Percentiles rank a stretch among this genome's conserved stretches.
phyloP scores from a whole-genome alignment of 1,284 basidiomycete species.

The Irpex lacteus region DNA sequence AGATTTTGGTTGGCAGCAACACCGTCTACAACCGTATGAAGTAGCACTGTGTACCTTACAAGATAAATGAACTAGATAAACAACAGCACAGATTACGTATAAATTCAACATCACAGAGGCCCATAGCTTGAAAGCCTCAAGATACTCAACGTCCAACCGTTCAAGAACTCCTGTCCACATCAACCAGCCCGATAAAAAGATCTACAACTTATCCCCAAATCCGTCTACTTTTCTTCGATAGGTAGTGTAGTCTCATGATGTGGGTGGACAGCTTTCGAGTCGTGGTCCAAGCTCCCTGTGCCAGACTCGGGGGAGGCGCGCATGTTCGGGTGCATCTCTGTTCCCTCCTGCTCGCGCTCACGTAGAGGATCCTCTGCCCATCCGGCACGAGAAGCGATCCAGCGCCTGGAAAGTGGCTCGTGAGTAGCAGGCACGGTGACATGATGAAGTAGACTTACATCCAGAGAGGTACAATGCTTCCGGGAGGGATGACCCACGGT shows the following conservation, averaged over 20 bases:
- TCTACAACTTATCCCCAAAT: not conserved
- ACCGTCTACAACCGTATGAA: not conserved
- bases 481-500: conserved; percentile 67
- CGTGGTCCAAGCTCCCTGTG: not conserved
- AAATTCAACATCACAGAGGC: not conserved
- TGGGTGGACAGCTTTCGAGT: not conserved
- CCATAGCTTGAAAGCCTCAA: too few species aligned
- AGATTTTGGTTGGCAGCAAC: not conserved
- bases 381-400: not conserved
- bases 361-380: not conserved
- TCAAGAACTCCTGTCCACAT: too few species aligned
- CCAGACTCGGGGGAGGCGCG: not conserved
- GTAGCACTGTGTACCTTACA: not conserved
- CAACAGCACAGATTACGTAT: not conserved
- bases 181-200: too few species aligned
- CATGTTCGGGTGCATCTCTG: not conserved
- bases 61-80: not conserved
- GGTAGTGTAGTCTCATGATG: not conserved
- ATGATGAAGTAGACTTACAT: conserved; percentile 37
- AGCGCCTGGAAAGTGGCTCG: not conserved
- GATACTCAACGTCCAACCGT: too few species aligned
- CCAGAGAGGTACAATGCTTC: conserved; percentile 70
- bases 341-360: not conserved
- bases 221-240: not conserved
- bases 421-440: not conserved